Conservation (phyloP, 2,329 filamentous ascomycete species). For the Myriosclerotinia scirpicola region DNA sequence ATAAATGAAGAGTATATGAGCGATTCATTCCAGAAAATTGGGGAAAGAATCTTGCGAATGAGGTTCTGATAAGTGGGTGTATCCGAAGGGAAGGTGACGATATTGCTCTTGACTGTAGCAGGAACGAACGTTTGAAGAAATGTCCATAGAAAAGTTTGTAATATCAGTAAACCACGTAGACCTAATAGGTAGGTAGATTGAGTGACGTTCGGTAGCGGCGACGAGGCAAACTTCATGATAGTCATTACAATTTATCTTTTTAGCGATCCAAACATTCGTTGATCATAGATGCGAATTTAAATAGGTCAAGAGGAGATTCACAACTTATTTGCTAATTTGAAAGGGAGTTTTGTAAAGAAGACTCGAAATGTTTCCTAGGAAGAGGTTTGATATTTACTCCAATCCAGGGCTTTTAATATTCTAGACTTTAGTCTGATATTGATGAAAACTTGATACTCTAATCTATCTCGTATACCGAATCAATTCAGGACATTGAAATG, state of each 20-base stretch:
- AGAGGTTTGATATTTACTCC: neutral
- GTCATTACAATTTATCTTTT: neutral
- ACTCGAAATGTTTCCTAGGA: neutral
- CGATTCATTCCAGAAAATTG: constrained; percentile 47
- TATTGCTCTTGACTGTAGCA: constrained; percentile 39
- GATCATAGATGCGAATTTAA: too few species aligned
- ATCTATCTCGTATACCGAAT: too few species aligned
- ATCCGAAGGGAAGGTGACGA: constrained; percentile 37
- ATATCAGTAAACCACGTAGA: constrained; percentile 16
- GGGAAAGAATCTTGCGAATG: constrained; percentile 47
- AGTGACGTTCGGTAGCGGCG: neutral
- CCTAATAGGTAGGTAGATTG: constrained; percentile 20
- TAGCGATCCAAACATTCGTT: neutral
- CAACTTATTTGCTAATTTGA: too few species aligned
- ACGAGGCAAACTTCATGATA: neutral
- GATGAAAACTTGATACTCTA: neutral
- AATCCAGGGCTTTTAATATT: neutral
- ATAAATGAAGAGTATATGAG: constrained; percentile 49
- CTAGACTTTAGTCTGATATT: neutral
- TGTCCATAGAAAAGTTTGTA: constrained; percentile 47
- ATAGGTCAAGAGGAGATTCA: neutral
- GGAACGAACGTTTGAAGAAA: constrained; percentile 49
- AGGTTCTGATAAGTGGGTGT: constrained; percentile 45
- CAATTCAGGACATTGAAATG: neutral
- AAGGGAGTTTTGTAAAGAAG: neutral